Percentiles rank a stretch among this genome's conserved stretches.
These are phyloP conservation scores for Ceraceosorus guamensis DNA, from an alignment of 1,284 basidiomycete genomes.

Conservation along the genomic window DNA sequence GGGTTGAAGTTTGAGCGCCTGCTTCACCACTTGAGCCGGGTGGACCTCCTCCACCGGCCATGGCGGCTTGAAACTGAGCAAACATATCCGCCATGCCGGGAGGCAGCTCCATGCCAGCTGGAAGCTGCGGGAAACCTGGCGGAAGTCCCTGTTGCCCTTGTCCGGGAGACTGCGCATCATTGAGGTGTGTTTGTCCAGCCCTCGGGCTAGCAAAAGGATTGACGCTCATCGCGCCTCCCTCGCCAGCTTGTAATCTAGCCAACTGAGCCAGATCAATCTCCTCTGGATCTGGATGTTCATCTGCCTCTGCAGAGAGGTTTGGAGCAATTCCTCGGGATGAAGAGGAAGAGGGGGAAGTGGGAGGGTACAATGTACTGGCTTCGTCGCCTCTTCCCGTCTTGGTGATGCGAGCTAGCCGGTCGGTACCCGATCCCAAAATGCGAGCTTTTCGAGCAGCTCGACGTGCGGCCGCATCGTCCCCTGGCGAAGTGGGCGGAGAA, in stretches of 20 bases:
- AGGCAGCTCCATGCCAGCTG: neutral
- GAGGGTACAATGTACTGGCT: conserved; percentile 30
- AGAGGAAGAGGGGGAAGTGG: conserved; percentile 7
- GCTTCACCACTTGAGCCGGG: neutral
- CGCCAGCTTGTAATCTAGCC: neutral
- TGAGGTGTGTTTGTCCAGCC: no score
- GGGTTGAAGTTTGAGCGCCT: neutral
- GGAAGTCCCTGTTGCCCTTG: neutral
- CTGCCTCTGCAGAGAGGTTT: neutral
- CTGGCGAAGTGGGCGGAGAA: neutral
- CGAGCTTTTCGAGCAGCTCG: conserved; percentile 44
- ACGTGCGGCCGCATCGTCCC: conserved; percentile 29
- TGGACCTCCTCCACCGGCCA: conserved; percentile 1
- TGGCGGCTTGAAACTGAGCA: neutral
- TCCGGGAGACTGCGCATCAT: neutral
- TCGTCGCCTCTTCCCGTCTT: conserved; percentile 42
- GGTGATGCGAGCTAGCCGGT: conserved; percentile 44
- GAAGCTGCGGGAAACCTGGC: neutral
- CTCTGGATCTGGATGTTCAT: conserved; percentile 28
- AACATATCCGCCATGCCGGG: conserved; percentile 7
- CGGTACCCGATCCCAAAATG: conserved; percentile 41
- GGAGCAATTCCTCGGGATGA: neutral
- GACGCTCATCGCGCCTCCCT: neutral
- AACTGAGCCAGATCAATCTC: conserved; percentile 28
- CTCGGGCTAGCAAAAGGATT: neutral